A percentile compares a stretch with the other conserved stretches of the same genome.
phyloP scores from a whole-genome alignment of 352 stramenopile genomes.

The Achlya hypogyna region DNA sequence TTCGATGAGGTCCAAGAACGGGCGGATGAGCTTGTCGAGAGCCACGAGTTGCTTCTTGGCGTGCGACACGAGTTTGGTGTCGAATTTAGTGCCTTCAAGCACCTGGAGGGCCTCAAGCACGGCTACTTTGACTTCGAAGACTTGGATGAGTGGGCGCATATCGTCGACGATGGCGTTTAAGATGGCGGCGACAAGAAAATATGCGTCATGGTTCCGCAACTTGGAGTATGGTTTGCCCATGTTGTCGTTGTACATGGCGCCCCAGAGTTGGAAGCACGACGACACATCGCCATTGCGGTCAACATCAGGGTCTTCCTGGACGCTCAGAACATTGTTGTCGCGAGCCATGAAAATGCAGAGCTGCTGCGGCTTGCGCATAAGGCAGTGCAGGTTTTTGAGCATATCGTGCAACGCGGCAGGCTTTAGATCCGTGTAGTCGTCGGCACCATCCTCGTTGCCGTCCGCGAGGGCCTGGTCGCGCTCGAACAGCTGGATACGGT shows the following conservation, averaged over 20 bases:
- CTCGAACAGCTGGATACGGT: constrained; percentile 2
- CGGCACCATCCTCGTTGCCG: not conserved
- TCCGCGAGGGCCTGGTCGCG: not conserved
- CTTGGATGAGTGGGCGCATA: constrained; percentile 62
- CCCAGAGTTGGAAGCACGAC: constrained; percentile 16
- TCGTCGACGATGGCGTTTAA: constrained; percentile 76
- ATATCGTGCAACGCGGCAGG: constrained; percentile 38
- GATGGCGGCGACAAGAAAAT: constrained; percentile 69
- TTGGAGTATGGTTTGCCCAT: constrained; percentile 81
- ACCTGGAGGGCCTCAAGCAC: constrained; percentile 56
- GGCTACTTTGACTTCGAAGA: constrained; percentile 57
- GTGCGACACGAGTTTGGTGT: constrained; percentile 45
- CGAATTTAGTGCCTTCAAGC: constrained; percentile 48
- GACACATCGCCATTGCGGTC: not conserved
- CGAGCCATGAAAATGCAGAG: constrained; percentile 65
- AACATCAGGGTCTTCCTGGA: constrained; percentile 33
- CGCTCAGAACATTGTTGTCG: constrained; percentile 40
- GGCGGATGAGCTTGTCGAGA: constrained; percentile 60
- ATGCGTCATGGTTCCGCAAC: constrained; percentile 57
- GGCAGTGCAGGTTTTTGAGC: constrained; percentile 40
- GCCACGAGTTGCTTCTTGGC: constrained; percentile 66
- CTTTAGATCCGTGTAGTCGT: not conserved
- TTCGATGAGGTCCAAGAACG: constrained; percentile 49
- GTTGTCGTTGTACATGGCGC: constrained; percentile 43
- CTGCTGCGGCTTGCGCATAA: constrained; percentile 71